Evolutionary conservation across 2,329 filamentous ascomycete genomes (phyloP).

Genomic region (Cladosporium sp.): DNA sequence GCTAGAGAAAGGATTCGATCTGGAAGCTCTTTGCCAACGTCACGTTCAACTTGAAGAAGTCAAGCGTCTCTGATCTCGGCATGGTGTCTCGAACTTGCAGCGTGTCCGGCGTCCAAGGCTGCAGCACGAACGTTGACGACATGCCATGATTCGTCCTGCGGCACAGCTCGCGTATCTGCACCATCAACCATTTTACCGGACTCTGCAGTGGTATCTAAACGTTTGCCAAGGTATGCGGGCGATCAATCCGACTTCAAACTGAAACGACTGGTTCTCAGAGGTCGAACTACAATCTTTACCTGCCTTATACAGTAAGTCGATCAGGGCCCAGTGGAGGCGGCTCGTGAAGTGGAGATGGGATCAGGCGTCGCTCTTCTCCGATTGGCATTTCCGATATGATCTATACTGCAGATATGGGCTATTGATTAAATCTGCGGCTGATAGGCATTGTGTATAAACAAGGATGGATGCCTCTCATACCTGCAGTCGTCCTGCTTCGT

Average conservation of each 20-base stretch:
- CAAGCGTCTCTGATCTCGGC: no score
- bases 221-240: neutral
- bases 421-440: neutral
- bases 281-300: neutral
- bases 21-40: no score
- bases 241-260: neutral
- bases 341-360: neutral
- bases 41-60: no score
- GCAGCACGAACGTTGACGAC: no score
- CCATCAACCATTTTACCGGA: no score
- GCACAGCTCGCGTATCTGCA: no score
- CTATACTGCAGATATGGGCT: neutral
- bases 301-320: conserved; percentile 3
- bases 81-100: no score
- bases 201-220: no score
- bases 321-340: neutral
- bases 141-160: no score
- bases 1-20: no score
- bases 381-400: neutral
- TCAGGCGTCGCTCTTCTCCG: neutral
- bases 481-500: no score
- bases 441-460: neutral
- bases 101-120: no score
- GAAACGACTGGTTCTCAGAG: neutral
- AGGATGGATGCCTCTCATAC: neutral